A percentile compares a stretch with the other conserved stretches of the same genome.
These are phyloP conservation scores for Sarocladiaceae sp. DNA, from an alignment of 2,329 filamentous ascomycete genomes.

Conservation along the genomic window DNA sequence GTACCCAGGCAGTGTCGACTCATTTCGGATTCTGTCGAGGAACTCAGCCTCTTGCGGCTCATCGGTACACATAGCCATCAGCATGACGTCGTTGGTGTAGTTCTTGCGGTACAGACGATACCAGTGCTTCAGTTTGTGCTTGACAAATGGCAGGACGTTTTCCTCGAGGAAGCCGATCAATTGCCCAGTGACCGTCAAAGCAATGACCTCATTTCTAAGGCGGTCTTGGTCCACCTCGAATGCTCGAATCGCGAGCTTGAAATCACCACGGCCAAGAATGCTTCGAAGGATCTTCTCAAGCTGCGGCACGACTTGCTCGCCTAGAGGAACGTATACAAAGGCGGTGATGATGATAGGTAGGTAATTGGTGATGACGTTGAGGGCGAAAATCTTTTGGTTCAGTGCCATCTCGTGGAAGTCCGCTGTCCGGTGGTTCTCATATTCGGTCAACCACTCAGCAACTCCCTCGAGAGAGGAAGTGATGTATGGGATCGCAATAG, in stretches of 20 bases:
- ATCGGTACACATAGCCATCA: conserved; percentile 48
- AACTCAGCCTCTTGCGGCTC: conserved; percentile 60
- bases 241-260: conserved; percentile 46
- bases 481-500: conserved; percentile 62
- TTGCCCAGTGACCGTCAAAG: conserved; percentile 69
- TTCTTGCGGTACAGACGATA: conserved; percentile 32
- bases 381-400: conserved; percentile 70
- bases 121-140: conserved; percentile 50
- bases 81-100: conserved; percentile 36
- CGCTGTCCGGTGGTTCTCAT: conserved; percentile 71
- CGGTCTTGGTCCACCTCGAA: conserved; percentile 64
- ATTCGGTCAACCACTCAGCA: conserved; percentile 61
- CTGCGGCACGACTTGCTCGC: conserved; percentile 61
- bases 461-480: conserved; percentile 57
- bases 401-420: conserved; percentile 65
- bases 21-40: conserved; percentile 58
- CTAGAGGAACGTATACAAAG: conserved; percentile 76
- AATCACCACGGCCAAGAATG: conserved; percentile 37
- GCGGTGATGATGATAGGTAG: conserved; percentile 71
- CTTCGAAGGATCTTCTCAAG: conserved; percentile 45
- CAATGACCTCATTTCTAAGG: conserved; percentile 69
- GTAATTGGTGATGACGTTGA: conserved; percentile 80
- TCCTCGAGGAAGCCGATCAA: conserved; percentile 70
- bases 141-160: conserved; percentile 64
- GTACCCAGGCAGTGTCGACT: conserved; percentile 64